Evolutionary conservation across 257 asterid species (phyloP), one percentile per base, ranked within the genome.

Genomic region (Ocimum tenuiflorum): DNA sequence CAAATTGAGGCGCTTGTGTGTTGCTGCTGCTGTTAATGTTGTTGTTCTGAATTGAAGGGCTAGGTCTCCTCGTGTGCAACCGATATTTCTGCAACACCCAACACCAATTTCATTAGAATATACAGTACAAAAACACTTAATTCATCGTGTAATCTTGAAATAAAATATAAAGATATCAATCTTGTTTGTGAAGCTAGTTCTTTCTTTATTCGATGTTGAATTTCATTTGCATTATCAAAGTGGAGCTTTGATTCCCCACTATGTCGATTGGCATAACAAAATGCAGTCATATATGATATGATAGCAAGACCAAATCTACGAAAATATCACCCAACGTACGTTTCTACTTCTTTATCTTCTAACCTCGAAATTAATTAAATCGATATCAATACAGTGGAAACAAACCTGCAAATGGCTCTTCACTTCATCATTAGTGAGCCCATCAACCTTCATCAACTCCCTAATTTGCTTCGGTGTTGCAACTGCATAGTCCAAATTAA

Each of bases 331-430:
- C n/a, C n/a, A n/a, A n/a, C n/a, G n/a, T n/a, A n/a, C n/a, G n/a
- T n/a, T n/a, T n/a, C n/a, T n/a, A n/a, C n/a, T n/a, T n/a, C n/a
- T n/a, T n/a, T n/a, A n/a, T n/a, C n/a, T n/a, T n/a, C n/a, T n/a
- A n/a, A n/a, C n/a, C n/a, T n/a, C n/a, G n/a, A n/a, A n/a, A n/a
- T n/a, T n/a, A n/a, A n/a, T n/a, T n/a, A n/a, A n/a, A n/a, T n/a
- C n/a, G n/a, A n/a, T 13, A 33, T 3, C 1, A 52, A 52, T 13
- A 52, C 14, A 24, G 24, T 10, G 58, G 45, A 60, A 1, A 52
- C 80, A 56, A 69, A 88, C 96, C 95, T 89, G 96, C 46, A 89
- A 77, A 80, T 89, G 96, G 56, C 96, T 88, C 63, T 88, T 88
- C 60, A 88, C 96, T 65, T 88, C 96, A 58, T 88, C 96, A 62